Base-by-base conservation (phyloP, 331 rosid genomes). In the Acacia concinna region DNA sequence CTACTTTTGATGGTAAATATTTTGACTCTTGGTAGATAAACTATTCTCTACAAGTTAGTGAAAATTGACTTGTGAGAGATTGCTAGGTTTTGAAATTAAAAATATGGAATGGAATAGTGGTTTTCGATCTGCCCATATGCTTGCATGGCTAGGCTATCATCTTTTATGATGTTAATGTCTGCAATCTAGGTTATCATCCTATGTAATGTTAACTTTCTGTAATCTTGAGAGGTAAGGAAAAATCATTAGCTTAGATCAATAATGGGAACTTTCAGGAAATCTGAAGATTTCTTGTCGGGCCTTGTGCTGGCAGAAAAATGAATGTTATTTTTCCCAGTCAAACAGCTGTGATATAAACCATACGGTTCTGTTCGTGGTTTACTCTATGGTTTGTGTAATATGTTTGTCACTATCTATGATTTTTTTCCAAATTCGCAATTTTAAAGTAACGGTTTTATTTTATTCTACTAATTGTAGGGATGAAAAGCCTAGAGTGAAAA, bases 41-140 rank as follows among this genome's bases (percentile, higher is more conserved):
- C 41, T 65, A 35, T 23, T n/a, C 13, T 10, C 28, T 54, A 7
- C 23, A 49, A 27, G 38, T 63, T 43, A 64, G 54, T 63, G 47
- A 20, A 44, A 60, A 59, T 46, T 43, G 67, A 34, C 30, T 47
- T 46, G 34, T 14, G 23, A 34, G 66, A 49, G 41, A 63, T 35
- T 21, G 15, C 10, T 49, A 14, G 59, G 68, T 80, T 60, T 47
- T 79, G n/a, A 43, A 71, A 60, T 60, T 63, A 68, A 31, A 79
- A 23, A 68, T 46, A 34, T 34, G 67, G 49, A 34, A 60, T 4
- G 41, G 64, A 40, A 40, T 62, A n/a, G 34, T 30, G 72, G 77
- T 69, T 57, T 56, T 40, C 25, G 21, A 41, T 44, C 43, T 78
- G 47, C 73, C 56, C 25, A 57, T 20, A 44, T 71, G 73, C 82